Conservation (phyloP, 2,329 filamentous ascomycete genomes). For the Colletotrichum filicis region DNA sequence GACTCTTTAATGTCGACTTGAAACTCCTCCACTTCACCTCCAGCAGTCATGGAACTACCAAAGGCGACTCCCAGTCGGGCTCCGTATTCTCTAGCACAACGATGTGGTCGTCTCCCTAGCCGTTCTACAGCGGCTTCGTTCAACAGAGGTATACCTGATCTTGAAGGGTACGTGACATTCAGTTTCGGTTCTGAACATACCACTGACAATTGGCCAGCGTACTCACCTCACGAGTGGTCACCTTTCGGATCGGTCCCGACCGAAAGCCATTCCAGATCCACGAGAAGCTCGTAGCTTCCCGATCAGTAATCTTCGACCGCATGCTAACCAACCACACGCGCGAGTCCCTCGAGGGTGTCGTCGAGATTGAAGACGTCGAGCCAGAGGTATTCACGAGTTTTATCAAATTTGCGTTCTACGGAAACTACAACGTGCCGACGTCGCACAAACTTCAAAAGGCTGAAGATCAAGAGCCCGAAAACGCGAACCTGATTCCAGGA, state of each 20-base stretch:
- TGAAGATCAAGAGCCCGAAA: background rate
- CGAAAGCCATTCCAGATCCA: conserved; percentile 1
- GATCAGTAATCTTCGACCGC: background rate
- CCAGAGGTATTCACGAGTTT: conserved; percentile 7
- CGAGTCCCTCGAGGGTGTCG: background rate
- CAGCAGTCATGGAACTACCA: background rate
- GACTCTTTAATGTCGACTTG: background rate
- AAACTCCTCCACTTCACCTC: background rate
- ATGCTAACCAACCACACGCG: background rate
- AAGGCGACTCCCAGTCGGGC: background rate
- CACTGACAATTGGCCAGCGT: background rate
- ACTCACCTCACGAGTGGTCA: background rate
- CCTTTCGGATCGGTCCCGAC: background rate
- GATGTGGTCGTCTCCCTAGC: background rate
- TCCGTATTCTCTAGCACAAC: background rate
- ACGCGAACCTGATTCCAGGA: background rate
- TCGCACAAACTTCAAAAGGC: background rate
- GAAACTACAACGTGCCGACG: background rate
- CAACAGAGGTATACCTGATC: background rate
- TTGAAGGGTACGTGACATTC: background rate
- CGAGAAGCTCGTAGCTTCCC: background rate
- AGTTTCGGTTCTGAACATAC: background rate
- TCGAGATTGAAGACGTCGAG: background rate
- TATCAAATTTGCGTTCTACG: background rate
- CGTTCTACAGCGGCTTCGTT: background rate